These are phyloP conservation scores for Lippia alba DNA, from an alignment of 305 asterid genomes.

Conservation along the genomic window DNA sequence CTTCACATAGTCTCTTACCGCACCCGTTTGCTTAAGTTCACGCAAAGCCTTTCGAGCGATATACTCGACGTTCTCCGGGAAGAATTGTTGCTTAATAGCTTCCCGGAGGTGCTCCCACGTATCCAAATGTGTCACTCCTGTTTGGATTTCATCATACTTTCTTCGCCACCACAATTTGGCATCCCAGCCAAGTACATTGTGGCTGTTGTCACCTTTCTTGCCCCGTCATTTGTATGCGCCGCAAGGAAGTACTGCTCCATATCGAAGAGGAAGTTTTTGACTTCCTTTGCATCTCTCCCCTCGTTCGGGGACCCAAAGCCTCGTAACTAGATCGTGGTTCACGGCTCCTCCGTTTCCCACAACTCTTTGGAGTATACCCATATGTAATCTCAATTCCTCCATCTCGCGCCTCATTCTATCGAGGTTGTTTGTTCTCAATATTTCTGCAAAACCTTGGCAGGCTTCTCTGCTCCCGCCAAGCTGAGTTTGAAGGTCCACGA, in stretches of 20 bases:
- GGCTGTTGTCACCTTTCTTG: neutral
- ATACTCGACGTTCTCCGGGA: neutral
- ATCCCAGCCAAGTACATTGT: neutral
- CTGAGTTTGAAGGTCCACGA: no score
- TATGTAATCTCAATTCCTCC: no score
- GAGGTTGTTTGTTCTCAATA: no score
- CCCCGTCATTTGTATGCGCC: accelerated
- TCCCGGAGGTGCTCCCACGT: neutral
- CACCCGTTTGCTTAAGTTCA: neutral
- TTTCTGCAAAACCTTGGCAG: no score
- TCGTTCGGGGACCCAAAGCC: no score
- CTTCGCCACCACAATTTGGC: neutral
- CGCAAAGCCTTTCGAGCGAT: neutral
- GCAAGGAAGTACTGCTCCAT: neutral
- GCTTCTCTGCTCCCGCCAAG: no score
- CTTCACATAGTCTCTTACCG: neutral
- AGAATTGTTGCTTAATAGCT: neutral
- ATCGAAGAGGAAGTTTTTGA: neutral
- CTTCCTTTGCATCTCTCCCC: neutral
- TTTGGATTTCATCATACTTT: neutral
- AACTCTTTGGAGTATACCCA: no score
- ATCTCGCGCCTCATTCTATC: no score
- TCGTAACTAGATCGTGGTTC: no score
- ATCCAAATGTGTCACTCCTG: accelerated
- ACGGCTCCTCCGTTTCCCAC: no score